Conservation (phyloP, 78 protist genomes). For the Trichosphaerium sp. region DNA sequence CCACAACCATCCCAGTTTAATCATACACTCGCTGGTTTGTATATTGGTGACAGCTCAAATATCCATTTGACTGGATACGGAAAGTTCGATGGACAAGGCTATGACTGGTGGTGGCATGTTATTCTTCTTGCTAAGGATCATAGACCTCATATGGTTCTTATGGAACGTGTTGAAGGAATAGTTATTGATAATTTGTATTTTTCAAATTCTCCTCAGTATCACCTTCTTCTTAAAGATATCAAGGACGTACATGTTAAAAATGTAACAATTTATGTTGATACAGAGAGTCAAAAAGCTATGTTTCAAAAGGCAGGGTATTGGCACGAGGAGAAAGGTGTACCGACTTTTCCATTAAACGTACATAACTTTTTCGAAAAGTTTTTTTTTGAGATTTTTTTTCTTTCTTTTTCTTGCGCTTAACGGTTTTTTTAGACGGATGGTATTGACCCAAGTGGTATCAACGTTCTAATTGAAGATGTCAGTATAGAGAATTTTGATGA, state of each 20-base stretch:
- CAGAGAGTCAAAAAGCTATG: neutral
- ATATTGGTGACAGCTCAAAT: neutral
- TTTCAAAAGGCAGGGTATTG: neutral
- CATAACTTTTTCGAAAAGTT: too few relatives aligned
- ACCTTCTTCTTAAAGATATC: neutral
- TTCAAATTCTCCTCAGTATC: neutral
- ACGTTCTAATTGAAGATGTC: neutral
- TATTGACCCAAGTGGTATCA: neutral
- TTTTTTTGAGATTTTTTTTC: too few relatives aligned
- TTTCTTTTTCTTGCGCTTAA: too few relatives aligned
- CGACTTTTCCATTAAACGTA: constrained; percentile 8
- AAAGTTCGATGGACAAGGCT: constrained; percentile 4
- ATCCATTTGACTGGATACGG: neutral
- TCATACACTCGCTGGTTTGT: neutral
- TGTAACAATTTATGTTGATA: neutral
- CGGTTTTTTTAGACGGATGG: too few relatives aligned
- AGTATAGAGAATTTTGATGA: neutral
- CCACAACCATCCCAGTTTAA: neutral
- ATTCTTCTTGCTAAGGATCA: neutral
- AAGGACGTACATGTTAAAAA: neutral
- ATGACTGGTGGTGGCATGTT: neutral
- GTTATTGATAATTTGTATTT: neutral
- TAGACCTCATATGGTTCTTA: neutral
- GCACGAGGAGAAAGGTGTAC: neutral
- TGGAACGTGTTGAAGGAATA: neutral